Conservation (phyloP, 495 filamentous ascomycete species). For the Penicillium cinerascens region DNA sequence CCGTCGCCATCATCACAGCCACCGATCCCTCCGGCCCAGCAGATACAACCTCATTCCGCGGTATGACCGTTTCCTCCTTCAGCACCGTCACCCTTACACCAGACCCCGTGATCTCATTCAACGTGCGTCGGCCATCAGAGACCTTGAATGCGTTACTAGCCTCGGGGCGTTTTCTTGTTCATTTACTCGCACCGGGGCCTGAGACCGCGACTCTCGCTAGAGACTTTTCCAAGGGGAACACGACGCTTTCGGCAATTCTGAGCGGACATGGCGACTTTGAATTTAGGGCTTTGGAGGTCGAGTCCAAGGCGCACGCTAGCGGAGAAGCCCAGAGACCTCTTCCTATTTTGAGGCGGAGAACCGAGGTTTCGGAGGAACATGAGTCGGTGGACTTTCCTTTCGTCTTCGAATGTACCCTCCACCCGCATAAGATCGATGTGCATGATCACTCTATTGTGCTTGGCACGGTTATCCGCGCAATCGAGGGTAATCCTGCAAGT, state of each 20-base stretch:
- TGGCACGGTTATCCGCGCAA: constrained; percentile 30
- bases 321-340: constrained; percentile 17
- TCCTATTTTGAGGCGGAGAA: constrained; percentile 29
- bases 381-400: constrained; percentile 32
- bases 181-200: constrained; percentile 32
- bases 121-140: constrained; percentile 68
- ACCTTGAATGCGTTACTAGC: constrained; percentile 61
- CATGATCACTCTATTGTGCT: constrained; percentile 45
- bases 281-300: constrained; percentile 21
- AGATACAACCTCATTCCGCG: constrained; percentile 39
- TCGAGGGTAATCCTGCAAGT: constrained; percentile 13
- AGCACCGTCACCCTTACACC: constrained; percentile 68
- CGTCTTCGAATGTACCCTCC: constrained; percentile 39
- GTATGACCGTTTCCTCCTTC: constrained; percentile 82
- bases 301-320: neutral
- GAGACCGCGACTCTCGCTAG: constrained; percentile 36
- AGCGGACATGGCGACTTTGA: constrained; percentile 38
- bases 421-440: constrained; percentile 37
- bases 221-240: constrained; percentile 43
- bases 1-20: constrained; percentile 69
- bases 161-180: constrained; percentile 43
- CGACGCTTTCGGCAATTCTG: constrained; percentile 27
- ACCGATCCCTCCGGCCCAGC: constrained; percentile 30
- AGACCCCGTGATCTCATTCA: constrained; percentile 71
- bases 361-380: neutral